Percentiles rank a stretch among this genome's conserved stretches.
These are phyloP conservation scores for Aspergillus sparsus DNA, from an alignment of 495 filamentous ascomycete genomes.

Conservation along the genomic window DNA sequence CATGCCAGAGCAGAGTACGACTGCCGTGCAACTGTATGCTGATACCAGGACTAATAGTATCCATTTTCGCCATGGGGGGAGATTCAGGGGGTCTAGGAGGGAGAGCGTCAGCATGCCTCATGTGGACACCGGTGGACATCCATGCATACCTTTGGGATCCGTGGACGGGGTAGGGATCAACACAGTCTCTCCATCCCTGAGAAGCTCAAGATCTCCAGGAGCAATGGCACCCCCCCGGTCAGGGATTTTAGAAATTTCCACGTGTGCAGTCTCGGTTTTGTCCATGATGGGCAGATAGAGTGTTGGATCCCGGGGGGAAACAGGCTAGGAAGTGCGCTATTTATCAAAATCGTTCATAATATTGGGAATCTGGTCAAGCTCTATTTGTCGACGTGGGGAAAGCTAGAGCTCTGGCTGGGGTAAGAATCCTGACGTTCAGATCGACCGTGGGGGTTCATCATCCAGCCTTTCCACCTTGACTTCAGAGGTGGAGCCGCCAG, in stretches of 20 bases:
- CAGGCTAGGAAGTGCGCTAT: not conserved
- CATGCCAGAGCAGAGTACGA: slow-evolving; percentile 30
- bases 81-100: slow-evolving; percentile 28
- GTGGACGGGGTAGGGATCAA: slow-evolving; percentile 30
- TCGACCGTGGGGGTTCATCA: not conserved
- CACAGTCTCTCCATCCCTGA: slow-evolving; percentile 22
- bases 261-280: slow-evolving; percentile 6
- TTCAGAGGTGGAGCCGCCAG: slow-evolving; percentile 10
- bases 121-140: too few relatives aligned
- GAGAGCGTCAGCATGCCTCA: not conserved
- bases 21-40: slow-evolving; percentile 16
- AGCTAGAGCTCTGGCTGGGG: too few relatives aligned
- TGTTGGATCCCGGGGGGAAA: not conserved
- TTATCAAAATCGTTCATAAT: too few relatives aligned
- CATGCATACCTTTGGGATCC: slow-evolving; percentile 27
- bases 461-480: not conserved
- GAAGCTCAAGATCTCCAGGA: slow-evolving; percentile 20
- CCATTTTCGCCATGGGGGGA: slow-evolving; percentile 31
- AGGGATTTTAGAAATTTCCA: not conserved
- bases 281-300: not conserved
- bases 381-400: too few relatives aligned
- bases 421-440: too few relatives aligned
- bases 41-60: slow-evolving; percentile 22
- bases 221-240: not conserved
- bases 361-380: too few relatives aligned